These are phyloP conservation scores for Panus rudis DNA, from an alignment of 768 basidiomycete genomes.

Conservation along the genomic window DNA sequence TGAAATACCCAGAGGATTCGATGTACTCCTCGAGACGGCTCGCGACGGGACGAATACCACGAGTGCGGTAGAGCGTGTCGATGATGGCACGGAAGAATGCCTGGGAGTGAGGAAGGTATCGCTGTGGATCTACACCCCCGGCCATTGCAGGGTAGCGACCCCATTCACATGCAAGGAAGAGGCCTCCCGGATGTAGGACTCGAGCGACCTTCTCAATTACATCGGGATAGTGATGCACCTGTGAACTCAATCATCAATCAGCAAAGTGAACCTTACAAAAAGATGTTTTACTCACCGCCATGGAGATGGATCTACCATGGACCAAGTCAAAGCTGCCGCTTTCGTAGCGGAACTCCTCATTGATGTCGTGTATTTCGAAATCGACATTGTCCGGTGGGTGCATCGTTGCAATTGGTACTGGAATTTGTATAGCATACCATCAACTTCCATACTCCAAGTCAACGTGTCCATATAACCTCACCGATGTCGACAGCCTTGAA, in stretches of 20 bases:
- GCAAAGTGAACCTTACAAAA: neutral
- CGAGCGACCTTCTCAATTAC: constrained; percentile 55
- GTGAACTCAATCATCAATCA: constrained; percentile 7
- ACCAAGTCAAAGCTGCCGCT: constrained; percentile 57
- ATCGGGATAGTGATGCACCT: constrained; percentile 50
- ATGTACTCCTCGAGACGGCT: constrained; percentile 33
- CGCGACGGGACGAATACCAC: constrained; percentile 33
- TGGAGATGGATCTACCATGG: constrained; percentile 52
- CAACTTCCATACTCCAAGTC: constrained; percentile 5
- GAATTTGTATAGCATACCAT: neutral
- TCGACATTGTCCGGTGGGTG: constrained; percentile 53
- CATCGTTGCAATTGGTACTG: constrained; percentile 68
- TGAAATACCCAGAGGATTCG: constrained; percentile 32
- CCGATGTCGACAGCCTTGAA: constrained; percentile 77
- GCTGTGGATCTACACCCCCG: constrained; percentile 10
- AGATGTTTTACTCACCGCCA: constrained; percentile 45
- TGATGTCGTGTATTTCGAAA: constrained; percentile 64
- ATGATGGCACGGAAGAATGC: constrained; percentile 36
- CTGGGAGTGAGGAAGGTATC: constrained; percentile 16
- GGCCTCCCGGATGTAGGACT: constrained; percentile 61
- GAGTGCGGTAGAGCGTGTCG: constrained; percentile 19
- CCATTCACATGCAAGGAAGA: constrained; percentile 65
- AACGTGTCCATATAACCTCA: constrained; percentile 30
- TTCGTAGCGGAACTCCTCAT: constrained; percentile 41
- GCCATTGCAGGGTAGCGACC: constrained; percentile 35